Evolutionary conservation across 164 flowering plant genomes (phyloP).

Genomic region (Berberis thunbergii): DNA sequence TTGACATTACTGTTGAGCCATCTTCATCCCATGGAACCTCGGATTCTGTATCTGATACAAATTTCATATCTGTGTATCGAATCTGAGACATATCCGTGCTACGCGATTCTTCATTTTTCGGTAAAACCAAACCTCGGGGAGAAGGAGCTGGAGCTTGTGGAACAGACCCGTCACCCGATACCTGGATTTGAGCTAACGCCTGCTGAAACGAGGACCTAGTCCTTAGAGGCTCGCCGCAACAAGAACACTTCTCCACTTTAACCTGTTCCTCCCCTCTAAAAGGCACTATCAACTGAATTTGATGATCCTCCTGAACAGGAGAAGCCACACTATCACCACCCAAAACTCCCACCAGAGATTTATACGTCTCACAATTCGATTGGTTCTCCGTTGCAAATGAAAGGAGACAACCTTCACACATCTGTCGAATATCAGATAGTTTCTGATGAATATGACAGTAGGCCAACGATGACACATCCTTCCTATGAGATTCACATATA

Average conservation of each 20-base stretch:
- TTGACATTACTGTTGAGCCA: neutral
- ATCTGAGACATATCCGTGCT: constrained; percentile 29
- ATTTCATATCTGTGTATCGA: constrained; percentile 38
- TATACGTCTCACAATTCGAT: constrained; percentile 43
- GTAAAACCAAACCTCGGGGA: constrained; percentile 28
- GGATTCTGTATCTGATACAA: constrained; percentile 29
- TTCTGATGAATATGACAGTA: constrained; percentile 62
- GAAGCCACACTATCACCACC: constrained; percentile 42
- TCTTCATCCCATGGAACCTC: constrained; percentile 36
- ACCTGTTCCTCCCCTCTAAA: constrained; percentile 14
- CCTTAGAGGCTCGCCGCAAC: constrained; percentile 62
- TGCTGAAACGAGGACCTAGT: constrained; percentile 14
- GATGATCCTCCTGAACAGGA: constrained; percentile 44
- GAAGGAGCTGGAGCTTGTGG: constrained; percentile 42
- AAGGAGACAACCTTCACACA: constrained; percentile 80
- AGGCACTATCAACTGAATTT: constrained; percentile 21
- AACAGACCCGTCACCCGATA: constrained; percentile 12
- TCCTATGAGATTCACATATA: constrained; percentile 65
- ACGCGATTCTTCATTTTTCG: constrained; percentile 26
- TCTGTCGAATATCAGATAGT: constrained; percentile 52
- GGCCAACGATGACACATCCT: constrained; percentile 58
- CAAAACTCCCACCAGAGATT: constrained; percentile 46
- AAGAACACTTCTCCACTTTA: constrained; percentile 45
- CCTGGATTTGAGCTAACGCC: constrained; percentile 8
- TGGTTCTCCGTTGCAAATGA: constrained; percentile 61